Evolutionary conservation across 768 basidiomycete genomes (phyloP).

Genomic region (Auriscalpium orientale): DNA sequence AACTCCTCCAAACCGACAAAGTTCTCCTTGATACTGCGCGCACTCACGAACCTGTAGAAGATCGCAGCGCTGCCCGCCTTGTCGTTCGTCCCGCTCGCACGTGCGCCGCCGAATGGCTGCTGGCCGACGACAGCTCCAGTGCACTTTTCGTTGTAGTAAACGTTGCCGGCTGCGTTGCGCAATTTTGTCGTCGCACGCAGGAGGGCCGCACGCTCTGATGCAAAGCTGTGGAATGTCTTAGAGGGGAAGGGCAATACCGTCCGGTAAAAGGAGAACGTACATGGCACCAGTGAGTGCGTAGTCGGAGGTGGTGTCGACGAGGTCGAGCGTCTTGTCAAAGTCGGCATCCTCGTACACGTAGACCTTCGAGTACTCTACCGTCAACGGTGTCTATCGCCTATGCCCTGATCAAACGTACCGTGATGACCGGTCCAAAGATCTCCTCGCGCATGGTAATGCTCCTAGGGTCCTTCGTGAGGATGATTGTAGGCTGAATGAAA

Average conservation of each 20-base stretch:
- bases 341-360: slow-evolving; percentile 86
- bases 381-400: neutral
- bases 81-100: slow-evolving; percentile 94
- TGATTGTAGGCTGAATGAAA: slow-evolving; percentile 91
- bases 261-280: slow-evolving; percentile 38
- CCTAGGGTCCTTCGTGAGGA: slow-evolving; percentile 84
- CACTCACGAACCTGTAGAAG: slow-evolving; percentile 77
- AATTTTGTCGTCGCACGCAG: slow-evolving; percentile 73
- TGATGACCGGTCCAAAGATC: slow-evolving; percentile 94
- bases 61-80: slow-evolving; percentile 84
- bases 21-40: slow-evolving; percentile 95
- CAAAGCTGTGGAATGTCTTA: slow-evolving; percentile 48
- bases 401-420: slow-evolving; percentile 37
- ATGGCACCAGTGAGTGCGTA: slow-evolving; percentile 96
- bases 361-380: slow-evolving; percentile 37
- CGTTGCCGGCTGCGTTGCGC: slow-evolving; percentile 89
- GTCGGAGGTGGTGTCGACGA: slow-evolving; percentile 78
- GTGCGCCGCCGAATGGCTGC: slow-evolving; percentile 94
- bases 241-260: slow-evolving; percentile 8
- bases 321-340: slow-evolving; percentile 77
- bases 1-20: slow-evolving; percentile 80
- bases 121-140: slow-evolving; percentile 97
- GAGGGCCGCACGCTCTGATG: slow-evolving; percentile 73
- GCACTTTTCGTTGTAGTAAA: slow-evolving; percentile 98
- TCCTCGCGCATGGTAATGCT: slow-evolving; percentile 89